These are phyloP conservation scores for Pseudogymnoascus destructans DNA, from an alignment of 2,329 filamentous ascomycete species.

Conservation along the genomic window DNA sequence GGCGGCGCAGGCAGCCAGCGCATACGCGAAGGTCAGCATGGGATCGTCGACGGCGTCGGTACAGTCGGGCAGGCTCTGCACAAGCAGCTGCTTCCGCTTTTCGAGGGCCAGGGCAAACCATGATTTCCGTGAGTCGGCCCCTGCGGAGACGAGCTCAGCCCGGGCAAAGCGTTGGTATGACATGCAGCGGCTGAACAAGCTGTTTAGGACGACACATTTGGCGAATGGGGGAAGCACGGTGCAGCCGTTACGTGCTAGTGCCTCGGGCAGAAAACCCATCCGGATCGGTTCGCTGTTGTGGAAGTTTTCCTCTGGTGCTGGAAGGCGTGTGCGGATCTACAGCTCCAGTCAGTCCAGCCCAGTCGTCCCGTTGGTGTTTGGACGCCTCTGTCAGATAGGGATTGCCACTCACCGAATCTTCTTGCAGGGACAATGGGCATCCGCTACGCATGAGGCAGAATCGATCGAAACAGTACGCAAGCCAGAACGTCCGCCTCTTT, in stretches of 20 bases:
- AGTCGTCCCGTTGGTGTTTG: too few species aligned
- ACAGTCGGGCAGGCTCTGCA: neutral
- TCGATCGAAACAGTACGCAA: conserved; percentile 29
- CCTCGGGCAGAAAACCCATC: conserved; percentile 24
- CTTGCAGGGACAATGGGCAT: conserved; percentile 23
- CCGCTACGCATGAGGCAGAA: conserved; percentile 26
- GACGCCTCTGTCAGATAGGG: too few species aligned
- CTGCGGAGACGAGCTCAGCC: neutral
- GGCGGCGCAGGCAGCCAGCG: neutral
- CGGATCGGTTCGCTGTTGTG: conserved; percentile 24
- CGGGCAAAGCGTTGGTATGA: neutral
- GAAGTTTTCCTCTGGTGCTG: conserved; percentile 27
- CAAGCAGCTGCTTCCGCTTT: neutral
- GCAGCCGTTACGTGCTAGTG: neutral
- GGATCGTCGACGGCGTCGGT: neutral
- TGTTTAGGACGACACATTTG: conserved; percentile 26
- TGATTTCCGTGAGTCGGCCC: too few species aligned
- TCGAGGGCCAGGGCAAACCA: too few species aligned
- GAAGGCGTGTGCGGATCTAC: conserved; percentile 28
- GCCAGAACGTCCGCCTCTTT: conserved; percentile 29
- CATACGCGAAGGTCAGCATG: neutral
- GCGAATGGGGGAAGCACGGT: conserved; percentile 22
- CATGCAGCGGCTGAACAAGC: too few species aligned
- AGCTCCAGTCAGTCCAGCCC: neutral
- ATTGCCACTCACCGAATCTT: neutral